A percentile compares a stretch with the other conserved stretches of the same genome.
Evolutionary conservation across 805 yeast species (phyloP).

Genomic region (Myxozyma neotropica): DNA sequence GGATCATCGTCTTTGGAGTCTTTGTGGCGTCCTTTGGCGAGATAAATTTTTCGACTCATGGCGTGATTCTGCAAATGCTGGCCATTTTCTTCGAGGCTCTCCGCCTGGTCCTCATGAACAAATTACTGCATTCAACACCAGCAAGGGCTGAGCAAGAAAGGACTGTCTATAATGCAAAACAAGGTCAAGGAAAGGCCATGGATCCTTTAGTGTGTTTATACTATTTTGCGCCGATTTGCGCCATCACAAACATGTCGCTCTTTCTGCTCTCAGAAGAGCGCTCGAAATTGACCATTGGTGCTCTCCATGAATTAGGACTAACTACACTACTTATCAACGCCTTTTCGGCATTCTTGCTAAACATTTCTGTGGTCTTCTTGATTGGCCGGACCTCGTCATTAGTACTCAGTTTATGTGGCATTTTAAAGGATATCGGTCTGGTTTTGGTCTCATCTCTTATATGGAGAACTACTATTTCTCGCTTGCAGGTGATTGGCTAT

Average conservation of each 20-base stretch:
- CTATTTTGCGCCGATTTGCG: slow-evolving; percentile 37
- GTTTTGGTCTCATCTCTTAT: slow-evolving; percentile 35
- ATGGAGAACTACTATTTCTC: slow-evolving; percentile 36
- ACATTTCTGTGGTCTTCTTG: slow-evolving; percentile 36
- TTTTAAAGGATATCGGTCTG: slow-evolving; percentile 36
- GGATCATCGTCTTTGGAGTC: slow-evolving; percentile 37
- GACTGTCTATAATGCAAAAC: slow-evolving; percentile 17
- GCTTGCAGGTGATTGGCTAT: slow-evolving; percentile 35
- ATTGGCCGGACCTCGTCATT: slow-evolving; percentile 37
- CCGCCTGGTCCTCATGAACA: slow-evolving; percentile 36
- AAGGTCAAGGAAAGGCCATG: slow-evolving; percentile 29
- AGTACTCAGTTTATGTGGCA: slow-evolving; percentile 37
- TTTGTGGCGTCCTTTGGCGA: slow-evolving; percentile 37
- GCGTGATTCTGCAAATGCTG: slow-evolving; percentile 31
- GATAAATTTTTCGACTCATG: slow-evolving; percentile 27
- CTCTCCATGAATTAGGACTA: slow-evolving; percentile 25
- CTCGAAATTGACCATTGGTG: slow-evolving; percentile 18
- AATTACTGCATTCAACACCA: slow-evolving; percentile 31
- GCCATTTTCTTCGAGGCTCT: slow-evolving; percentile 36
- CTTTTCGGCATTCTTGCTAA: slow-evolving; percentile 33
- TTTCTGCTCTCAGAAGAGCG: slow-evolving; percentile 27
- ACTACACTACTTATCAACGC: slow-evolving; percentile 30
- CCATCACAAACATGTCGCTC: slow-evolving; percentile 22
- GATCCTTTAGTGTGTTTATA: slow-evolving; percentile 38
- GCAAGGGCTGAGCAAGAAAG: slow-evolving; percentile 8